A percentile compares a stretch with the other conserved stretches of the same genome.
These are phyloP conservation scores for Drechslerella coelobrocha DNA, from an alignment of 2,329 filamentous ascomycete genomes.

Conservation along the genomic window DNA sequence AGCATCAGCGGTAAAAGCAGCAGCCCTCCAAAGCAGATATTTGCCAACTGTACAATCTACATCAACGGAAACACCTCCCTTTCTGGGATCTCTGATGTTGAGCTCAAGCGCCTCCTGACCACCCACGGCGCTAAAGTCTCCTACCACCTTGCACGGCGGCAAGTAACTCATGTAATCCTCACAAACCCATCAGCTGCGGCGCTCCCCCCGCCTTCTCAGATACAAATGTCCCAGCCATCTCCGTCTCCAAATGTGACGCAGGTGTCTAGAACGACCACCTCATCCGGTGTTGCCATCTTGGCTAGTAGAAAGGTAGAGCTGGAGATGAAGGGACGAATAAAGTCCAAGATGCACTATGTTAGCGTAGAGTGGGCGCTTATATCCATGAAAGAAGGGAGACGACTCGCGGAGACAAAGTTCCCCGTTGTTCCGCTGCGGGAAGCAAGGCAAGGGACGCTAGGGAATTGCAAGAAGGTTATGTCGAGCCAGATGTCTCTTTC, in stretches of 20 bases:
- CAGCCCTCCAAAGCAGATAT: slow-evolving; percentile 66
- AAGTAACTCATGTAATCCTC: slow-evolving; percentile 85
- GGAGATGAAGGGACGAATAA: slow-evolving; percentile 43
- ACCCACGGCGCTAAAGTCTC: slow-evolving; percentile 76
- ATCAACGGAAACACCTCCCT: slow-evolving; percentile 81
- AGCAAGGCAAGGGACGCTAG: slow-evolving; percentile 50
- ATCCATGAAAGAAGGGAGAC: slow-evolving; percentile 76
- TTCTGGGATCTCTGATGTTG: slow-evolving; percentile 82
- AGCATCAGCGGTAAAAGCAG: neutral
- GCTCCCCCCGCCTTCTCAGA: neutral
- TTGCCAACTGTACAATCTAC: slow-evolving; percentile 76
- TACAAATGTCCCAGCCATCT: slow-evolving; percentile 6
- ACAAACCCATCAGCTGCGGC: slow-evolving; percentile 56
- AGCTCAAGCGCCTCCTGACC: slow-evolving; percentile 77
- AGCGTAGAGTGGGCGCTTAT: slow-evolving; percentile 70
- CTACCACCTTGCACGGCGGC: slow-evolving; percentile 72
- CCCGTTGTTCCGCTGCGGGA: slow-evolving; percentile 49
- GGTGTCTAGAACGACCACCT: slow-evolving; percentile 39
- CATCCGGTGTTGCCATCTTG: slow-evolving; percentile 43
- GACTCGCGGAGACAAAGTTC: slow-evolving; percentile 71
- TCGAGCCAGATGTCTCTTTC: slow-evolving; percentile 23
- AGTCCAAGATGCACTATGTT: slow-evolving; percentile 46
- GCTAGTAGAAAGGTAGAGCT: slow-evolving; percentile 34
- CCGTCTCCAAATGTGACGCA: neutral
- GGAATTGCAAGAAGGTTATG: slow-evolving; percentile 31